These are phyloP conservation scores for Trichoderma hamatum DNA, from an alignment of 2,329 filamentous ascomycete genomes.

Conservation along the genomic window DNA sequence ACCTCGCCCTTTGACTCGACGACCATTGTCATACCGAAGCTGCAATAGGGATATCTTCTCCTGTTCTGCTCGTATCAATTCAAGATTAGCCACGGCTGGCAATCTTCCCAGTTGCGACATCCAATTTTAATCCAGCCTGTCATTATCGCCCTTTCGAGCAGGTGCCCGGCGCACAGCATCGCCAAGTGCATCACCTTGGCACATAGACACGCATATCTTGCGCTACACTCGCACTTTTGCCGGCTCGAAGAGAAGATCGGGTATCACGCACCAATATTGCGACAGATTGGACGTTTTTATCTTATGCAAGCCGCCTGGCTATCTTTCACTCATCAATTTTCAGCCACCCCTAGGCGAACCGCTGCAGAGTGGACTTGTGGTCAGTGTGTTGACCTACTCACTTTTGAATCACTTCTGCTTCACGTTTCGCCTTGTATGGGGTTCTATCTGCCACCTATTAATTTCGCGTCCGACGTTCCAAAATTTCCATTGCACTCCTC, in stretches of 20 bases:
- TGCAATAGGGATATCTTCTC: background rate
- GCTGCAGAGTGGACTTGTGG: conserved; percentile 19
- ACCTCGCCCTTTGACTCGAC: background rate
- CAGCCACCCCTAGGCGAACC: conserved; percentile 15
- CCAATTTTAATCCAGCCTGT: background rate
- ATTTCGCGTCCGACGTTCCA: conserved; percentile 4
- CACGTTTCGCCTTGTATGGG: conserved; percentile 26
- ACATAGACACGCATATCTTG: conserved; percentile 25
- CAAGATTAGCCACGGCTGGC: background rate
- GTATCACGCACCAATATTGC: conserved; percentile 18
- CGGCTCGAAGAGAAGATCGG: conserved; percentile 15
- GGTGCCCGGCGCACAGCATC: conserved; percentile 23
- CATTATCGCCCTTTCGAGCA: conserved; percentile 3
- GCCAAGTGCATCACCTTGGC: conserved; percentile 16
- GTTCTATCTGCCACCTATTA: conserved; percentile 24
- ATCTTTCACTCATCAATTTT: conserved; percentile 13
- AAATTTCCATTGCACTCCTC: background rate
- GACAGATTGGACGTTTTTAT: background rate
- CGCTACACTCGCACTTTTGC: conserved; percentile 22
- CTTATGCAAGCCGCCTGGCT: background rate
- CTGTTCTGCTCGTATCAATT: background rate
- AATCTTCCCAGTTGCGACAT: background rate
- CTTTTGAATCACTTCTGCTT: conserved; percentile 30
- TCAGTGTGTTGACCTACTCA: conserved; percentile 19
- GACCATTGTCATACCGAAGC: background rate